Conservation (phyloP, 352 stramenopile species). For the Globisporangium rhizosaccharum region DNA sequence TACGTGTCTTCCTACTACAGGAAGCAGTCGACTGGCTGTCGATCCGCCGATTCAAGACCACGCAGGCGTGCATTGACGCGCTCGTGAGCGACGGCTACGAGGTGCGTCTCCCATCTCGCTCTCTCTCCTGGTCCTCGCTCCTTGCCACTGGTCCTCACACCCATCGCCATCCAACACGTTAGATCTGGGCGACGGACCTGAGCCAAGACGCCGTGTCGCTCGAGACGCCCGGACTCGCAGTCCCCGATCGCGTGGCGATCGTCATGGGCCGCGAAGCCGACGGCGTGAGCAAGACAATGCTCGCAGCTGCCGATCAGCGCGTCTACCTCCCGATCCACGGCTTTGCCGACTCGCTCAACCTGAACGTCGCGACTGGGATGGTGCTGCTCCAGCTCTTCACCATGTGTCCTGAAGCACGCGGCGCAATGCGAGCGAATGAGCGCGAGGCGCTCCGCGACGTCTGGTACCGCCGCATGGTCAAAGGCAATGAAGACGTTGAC, state of each 20-base stretch:
- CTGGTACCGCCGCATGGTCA: slow-evolving; percentile 31
- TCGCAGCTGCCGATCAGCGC: slow-evolving; percentile 54
- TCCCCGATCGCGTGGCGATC: slow-evolving; percentile 80
- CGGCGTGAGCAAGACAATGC: slow-evolving; percentile 67
- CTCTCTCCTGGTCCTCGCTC: no score
- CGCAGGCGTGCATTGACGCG: slow-evolving; percentile 52
- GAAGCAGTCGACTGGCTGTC: slow-evolving; percentile 56
- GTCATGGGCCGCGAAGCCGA: slow-evolving; percentile 87
- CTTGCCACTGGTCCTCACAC: no score
- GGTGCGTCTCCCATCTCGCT: neutral
- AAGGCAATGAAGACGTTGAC: slow-evolving; percentile 17
- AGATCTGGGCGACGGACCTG: no score
- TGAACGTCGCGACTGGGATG: slow-evolving; percentile 82
- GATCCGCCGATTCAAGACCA: slow-evolving; percentile 70
- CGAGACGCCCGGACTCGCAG: slow-evolving; percentile 7
- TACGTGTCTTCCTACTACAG: neutral
- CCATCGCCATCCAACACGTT: no score
- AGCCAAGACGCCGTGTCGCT: no score
- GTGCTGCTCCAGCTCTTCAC: slow-evolving; percentile 62
- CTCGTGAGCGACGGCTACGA: slow-evolving; percentile 33
- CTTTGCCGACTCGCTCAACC: slow-evolving; percentile 86
- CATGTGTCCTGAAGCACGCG: slow-evolving; percentile 1
- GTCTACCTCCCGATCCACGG: slow-evolving; percentile 85
- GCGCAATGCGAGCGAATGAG: slow-evolving; percentile 21
- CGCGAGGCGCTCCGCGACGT: slow-evolving; percentile 20